Evolutionary conservation across 176 grass and related monocot species (phyloP), one percentile per base, ranked within the genome.

Genomic region (Alloteropsis semialata): DNA sequence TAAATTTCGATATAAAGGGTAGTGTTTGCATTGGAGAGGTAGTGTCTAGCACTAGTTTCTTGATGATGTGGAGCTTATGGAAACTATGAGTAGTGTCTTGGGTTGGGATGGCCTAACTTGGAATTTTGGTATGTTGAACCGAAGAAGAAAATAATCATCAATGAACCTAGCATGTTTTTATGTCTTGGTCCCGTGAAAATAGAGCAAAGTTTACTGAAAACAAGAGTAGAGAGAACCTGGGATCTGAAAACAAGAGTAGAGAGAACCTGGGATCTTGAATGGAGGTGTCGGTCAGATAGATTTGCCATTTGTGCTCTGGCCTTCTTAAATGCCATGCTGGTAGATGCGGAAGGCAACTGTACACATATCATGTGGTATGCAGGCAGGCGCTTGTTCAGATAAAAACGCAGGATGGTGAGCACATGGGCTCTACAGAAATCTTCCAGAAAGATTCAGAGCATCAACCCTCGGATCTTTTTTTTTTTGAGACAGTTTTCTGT

Each of bases 371-470:
- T 58, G 62, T 69, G 38, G 16, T 51, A 69, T 59, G 83, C 30
- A 25, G 38, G 74, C 21, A 27, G 51, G 27, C 3, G 19, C 5
- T 43, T 72, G 66, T 61, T 49, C 46, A 49, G 46, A 49, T 49
- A 12, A 44, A 59, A 59, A 77, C 41, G 25, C 10, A 33, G 21
- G 28, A 41, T 56, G 54, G 27, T 32, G 8, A 54, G 50, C 28
- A 37, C 60, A 84, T 76, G 70, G 72, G 66, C 70, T 77, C 19
- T 68, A 55, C 15, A 78, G 44, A 76, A 67, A 55, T 75, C 51
- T 58, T 24, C 1, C 41, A 77, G 17, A 28, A 63, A 17, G 55
- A 63, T 72, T 50, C 22, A 28, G 12, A 71, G 17, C 41, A 29
- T 39, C 27, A 58, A 24, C 51, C 6, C 8, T 58, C 14, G 5